Evolutionary conservation across 1,284 basidiomycete genomes (phyloP).

Genomic region (Cutaneotrichosporon mucoides): DNA sequence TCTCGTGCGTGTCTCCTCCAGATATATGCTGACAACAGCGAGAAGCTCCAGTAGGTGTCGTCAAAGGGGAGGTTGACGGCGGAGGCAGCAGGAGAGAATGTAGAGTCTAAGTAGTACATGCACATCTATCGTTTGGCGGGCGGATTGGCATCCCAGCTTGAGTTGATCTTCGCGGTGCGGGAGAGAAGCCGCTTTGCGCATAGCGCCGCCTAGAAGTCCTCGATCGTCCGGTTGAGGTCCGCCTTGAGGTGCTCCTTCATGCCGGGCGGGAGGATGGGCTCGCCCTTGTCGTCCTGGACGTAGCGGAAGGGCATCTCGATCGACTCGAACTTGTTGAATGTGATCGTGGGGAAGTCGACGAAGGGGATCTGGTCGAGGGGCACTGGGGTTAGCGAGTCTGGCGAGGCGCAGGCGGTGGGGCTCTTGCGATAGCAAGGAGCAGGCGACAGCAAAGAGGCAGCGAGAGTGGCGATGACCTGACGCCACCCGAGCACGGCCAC

Average conservation of each 20-base stretch:
- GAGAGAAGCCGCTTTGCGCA: too few relatives aligned
- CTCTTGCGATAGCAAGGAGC: too few relatives aligned
- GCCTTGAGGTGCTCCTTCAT: conserved; percentile 80
- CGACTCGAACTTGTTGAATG: conserved; percentile 73
- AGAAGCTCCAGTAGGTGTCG: conserved; percentile 12
- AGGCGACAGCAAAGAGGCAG: too few relatives aligned
- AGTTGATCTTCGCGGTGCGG: too few relatives aligned
- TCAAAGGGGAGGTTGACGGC: neutral
- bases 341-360: conserved; percentile 77
- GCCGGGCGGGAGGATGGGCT: conserved; percentile 76
- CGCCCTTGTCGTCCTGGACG: conserved; percentile 47
- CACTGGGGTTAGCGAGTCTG: conserved; percentile 47
- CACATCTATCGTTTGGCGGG: neutral
- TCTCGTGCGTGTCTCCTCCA: conserved; percentile 49
- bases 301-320: conserved; percentile 94
- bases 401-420: too few relatives aligned
- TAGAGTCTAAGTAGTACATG: conserved; percentile 3
- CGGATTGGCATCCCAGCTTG: too few relatives aligned
- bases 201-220: conserved; percentile 47
- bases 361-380: conserved; percentile 68
- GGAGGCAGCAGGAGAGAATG: neutral
- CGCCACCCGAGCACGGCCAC: too few relatives aligned
- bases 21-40: conserved; percentile 3
- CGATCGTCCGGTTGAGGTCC: conserved; percentile 81
- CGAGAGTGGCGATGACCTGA: too few relatives aligned